These are phyloP conservation scores for Crucihimalaya himalaica DNA, from an alignment of 345 rosid species.

Conservation along the genomic window DNA sequence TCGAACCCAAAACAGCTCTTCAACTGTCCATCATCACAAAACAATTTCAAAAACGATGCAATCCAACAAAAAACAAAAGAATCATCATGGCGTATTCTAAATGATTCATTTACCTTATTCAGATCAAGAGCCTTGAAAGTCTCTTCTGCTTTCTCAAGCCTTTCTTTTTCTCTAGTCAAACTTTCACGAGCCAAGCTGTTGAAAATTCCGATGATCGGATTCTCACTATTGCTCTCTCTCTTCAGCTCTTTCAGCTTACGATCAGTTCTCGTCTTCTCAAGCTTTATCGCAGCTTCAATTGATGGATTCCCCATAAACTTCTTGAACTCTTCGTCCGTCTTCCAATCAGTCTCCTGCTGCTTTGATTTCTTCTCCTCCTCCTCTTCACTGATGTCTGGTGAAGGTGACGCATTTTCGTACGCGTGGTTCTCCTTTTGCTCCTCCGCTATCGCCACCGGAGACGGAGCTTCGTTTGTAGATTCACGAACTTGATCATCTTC, in stretches of 20 bases:
- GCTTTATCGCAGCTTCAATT: constrained; percentile 91
- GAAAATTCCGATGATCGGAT: constrained; percentile 57
- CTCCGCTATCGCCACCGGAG: constrained; percentile 51
- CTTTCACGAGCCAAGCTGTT: constrained; percentile 61
- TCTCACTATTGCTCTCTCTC: constrained; percentile 50
- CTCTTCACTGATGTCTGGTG: constrained; percentile 28
- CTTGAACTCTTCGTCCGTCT: constrained; percentile 92
- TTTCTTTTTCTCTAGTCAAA: constrained; percentile 72
- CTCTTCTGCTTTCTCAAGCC: constrained; percentile 84
- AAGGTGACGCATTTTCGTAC: constrained; percentile 30
- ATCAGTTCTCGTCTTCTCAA: constrained; percentile 94
- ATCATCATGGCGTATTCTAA: background rate
- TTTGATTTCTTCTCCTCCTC: constrained; percentile 48
- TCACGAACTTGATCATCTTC: constrained; percentile 51
- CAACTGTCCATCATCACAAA: constrained; percentile 58
- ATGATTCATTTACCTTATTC: constrained; percentile 58
- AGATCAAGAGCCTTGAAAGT: constrained; percentile 89
- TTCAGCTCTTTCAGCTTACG: constrained; percentile 85
- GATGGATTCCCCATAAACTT: constrained; percentile 95
- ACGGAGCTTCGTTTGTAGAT: constrained; percentile 23
- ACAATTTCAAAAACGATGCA: constrained; percentile 3
- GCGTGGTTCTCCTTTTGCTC: constrained; percentile 38
- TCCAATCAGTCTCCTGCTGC: constrained; percentile 91
- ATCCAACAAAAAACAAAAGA: constrained; percentile 10
- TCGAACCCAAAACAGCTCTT: constrained; percentile 86